These are phyloP conservation scores for Epichloe typhina DNA, from an alignment of 2,329 filamentous ascomycete species.

Conservation along the genomic window DNA sequence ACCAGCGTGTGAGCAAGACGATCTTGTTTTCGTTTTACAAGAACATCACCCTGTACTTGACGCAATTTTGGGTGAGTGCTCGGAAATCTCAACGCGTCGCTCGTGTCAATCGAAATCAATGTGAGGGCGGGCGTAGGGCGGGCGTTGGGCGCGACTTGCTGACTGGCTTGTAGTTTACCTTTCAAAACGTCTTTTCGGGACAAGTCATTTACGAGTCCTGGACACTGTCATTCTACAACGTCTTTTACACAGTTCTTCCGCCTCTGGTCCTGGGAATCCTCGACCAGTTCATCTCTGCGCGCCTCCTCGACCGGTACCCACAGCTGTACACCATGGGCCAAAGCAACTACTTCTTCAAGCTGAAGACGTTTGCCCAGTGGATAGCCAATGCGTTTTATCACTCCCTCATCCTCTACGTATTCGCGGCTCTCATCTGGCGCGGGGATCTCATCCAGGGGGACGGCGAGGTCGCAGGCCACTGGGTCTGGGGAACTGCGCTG, in stretches of 20 bases:
- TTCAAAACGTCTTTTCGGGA: constrained; percentile 96
- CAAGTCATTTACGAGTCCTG: constrained; percentile 98
- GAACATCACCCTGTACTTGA: constrained; percentile 97
- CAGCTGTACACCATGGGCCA: constrained; percentile 92
- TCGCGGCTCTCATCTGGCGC: constrained; percentile 68
- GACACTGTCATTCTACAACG: constrained; percentile 99
- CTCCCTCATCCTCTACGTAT: constrained; percentile 83
- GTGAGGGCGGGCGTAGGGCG: no score
- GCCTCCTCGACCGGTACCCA: constrained; percentile 86
- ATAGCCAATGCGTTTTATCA: constrained; percentile 92
- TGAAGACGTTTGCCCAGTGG: constrained; percentile 88
- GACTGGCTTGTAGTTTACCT: constrained; percentile 55
- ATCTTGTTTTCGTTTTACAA: constrained; percentile 99
- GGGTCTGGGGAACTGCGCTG: constrained; percentile 90
- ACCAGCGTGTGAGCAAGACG: constrained; percentile 91
- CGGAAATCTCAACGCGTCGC: background rate
- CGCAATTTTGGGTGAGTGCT: constrained; percentile 82
- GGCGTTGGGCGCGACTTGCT: background rate
- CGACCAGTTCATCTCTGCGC: constrained; percentile 92
- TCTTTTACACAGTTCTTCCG: constrained; percentile 90
- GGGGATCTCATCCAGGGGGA: constrained; percentile 65
- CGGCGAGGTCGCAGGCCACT: constrained; percentile 78
- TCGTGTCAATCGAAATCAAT: no score
- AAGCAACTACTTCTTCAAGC: constrained; percentile 83
- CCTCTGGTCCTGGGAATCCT: constrained; percentile 92